Percentiles rank a stretch among this genome's conserved stretches.
phyloP scores from a whole-genome alignment of 495 filamentous ascomycete species.

The Sporormia fimetaria region DNA sequence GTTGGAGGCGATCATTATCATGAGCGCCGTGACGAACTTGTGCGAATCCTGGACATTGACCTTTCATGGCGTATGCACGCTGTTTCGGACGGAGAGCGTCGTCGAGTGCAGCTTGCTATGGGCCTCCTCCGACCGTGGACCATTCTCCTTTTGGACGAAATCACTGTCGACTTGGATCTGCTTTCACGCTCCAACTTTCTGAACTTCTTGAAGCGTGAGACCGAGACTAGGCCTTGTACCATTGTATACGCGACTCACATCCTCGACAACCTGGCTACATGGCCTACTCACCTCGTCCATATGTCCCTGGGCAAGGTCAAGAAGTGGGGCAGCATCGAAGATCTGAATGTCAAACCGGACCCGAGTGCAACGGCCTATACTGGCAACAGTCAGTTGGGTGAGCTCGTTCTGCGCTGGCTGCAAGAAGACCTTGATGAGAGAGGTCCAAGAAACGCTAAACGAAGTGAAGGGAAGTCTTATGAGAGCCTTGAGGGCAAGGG shows the following conservation, averaged over 20 bases:
- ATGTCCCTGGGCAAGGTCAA: slow-evolving; percentile 82
- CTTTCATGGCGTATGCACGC: slow-evolving; percentile 87
- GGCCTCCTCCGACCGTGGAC: slow-evolving; percentile 87
- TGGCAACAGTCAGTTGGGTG: slow-evolving; percentile 60
- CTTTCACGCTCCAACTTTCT: slow-evolving; percentile 75
- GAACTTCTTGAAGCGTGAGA: slow-evolving; percentile 76
- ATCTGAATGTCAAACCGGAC: slow-evolving; percentile 32
- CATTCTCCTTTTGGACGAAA: slow-evolving; percentile 85
- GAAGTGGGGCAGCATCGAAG: slow-evolving; percentile 63
- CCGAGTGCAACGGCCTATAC: slow-evolving; percentile 37
- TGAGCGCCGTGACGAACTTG: slow-evolving; percentile 71
- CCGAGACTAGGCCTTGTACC: slow-evolving; percentile 66
- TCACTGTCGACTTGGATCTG: slow-evolving; percentile 92
- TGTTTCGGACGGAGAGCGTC: slow-evolving; percentile 80
- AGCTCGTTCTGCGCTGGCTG: slow-evolving; percentile 81
- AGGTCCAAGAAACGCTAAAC: slow-evolving; percentile 56
- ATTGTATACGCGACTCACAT: slow-evolving; percentile 98
- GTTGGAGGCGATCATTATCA: slow-evolving; percentile 80
- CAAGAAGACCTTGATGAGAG: slow-evolving; percentile 68
- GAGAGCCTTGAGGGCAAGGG: slow-evolving; percentile 53
- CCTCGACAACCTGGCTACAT: slow-evolving; percentile 78
- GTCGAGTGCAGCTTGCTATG: slow-evolving; percentile 92
- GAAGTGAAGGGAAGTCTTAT: slow-evolving; percentile 60
- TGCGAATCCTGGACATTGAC: slow-evolving; percentile 85
- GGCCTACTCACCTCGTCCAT: slow-evolving; percentile 92